Evolutionary conservation across 225 moss, liverwort and hornwort genomes (phyloP), one percentile per base, ranked within the genome.

Genomic region (Sphagnum contortum): DNA sequence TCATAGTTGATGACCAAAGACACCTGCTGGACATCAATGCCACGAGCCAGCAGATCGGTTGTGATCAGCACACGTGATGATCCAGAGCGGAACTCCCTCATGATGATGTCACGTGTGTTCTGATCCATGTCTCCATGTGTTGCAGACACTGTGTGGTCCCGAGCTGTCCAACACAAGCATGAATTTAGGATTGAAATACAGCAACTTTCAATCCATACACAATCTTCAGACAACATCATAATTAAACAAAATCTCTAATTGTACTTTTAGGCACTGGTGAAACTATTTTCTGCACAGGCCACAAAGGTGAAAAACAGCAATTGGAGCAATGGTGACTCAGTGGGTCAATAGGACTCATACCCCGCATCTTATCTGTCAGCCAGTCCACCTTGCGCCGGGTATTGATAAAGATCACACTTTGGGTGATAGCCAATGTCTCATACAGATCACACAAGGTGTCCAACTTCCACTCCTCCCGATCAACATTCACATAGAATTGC

Each of bases 111-210:
- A 12, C 80, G 76, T 3, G 80, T 83, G 44, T 77, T 83, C 56
- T 83, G 83, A 59, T 83, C 83, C 83, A 83, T 79, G 72, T 83
- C 83, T 13, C 83, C 83, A 55, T 83, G 83, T 6, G 83, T 80
- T 50, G 77, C 78, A 0, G 81, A 82, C 8, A 82, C 81, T 59
- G 77, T 78, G 65, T 78, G 78, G 48, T 81, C 77, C 4, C 81
- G 77, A 2, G 71, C 71, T 70, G 63, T 55, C 51, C 5, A 64
- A 44, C n/a, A 10, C 2, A 8, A 61, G 4, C 3, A 58, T 29
- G 29, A 29, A 29, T 29, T 29, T 29, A 29, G 29, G 29, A 29
- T 29, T 29, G 29, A 29, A 29, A 29, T 29, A 29, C 29, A 29
- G 29, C 29, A 29, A 29, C 29, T 29, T 29, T 29, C 29, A 29